These are phyloP conservation scores for Xylariales sp. DNA, from an alignment of 2,329 filamentous ascomycete species.

Conservation along the genomic window DNA sequence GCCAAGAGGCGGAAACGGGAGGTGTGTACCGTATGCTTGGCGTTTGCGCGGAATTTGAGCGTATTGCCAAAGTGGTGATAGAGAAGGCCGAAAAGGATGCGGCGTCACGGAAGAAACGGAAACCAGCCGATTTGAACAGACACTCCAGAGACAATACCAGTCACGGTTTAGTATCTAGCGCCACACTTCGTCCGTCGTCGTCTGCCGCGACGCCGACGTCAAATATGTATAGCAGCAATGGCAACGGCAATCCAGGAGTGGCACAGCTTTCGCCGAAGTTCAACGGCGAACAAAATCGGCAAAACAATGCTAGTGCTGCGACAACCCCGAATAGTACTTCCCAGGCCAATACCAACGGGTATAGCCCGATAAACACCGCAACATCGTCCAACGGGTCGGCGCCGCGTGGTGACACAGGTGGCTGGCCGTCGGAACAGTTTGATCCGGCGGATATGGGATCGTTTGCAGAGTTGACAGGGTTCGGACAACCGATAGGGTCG, in stretches of 20 bases:
- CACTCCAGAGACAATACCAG: slow-evolving; percentile 37
- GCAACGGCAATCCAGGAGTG: slow-evolving; percentile 47
- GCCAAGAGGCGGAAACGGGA: slow-evolving; percentile 88
- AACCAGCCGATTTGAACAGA: slow-evolving; percentile 55
- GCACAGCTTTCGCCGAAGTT: slow-evolving; percentile 49
- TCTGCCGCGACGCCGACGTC: slow-evolving; percentile 44
- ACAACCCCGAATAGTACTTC: slow-evolving; percentile 31
- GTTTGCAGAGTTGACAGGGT: slow-evolving; percentile 60
- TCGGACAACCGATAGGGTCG: slow-evolving; percentile 51
- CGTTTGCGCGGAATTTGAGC: slow-evolving; percentile 95
- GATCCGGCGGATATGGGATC: slow-evolving; percentile 56
- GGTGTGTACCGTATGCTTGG: slow-evolving; percentile 94
- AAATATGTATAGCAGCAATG: slow-evolving; percentile 42
- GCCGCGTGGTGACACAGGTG: slow-evolving; percentile 57
- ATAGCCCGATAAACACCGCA: slow-evolving; percentile 55
- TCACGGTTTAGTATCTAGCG: slow-evolving; percentile 39
- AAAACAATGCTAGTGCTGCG: slow-evolving; percentile 34
- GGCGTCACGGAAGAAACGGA: slow-evolving; percentile 83
- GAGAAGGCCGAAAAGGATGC: slow-evolving; percentile 92
- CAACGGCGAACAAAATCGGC: slow-evolving; percentile 51
- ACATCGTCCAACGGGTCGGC: slow-evolving; percentile 56
- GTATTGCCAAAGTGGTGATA: slow-evolving; percentile 89
- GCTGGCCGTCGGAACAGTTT: slow-evolving; percentile 61
- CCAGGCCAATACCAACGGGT: slow-evolving; percentile 46
- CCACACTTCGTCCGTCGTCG: slow-evolving; percentile 39